Conservation (phyloP, 1,284 basidiomycete genomes). For the Cryptococcus deneoformans region DNA sequence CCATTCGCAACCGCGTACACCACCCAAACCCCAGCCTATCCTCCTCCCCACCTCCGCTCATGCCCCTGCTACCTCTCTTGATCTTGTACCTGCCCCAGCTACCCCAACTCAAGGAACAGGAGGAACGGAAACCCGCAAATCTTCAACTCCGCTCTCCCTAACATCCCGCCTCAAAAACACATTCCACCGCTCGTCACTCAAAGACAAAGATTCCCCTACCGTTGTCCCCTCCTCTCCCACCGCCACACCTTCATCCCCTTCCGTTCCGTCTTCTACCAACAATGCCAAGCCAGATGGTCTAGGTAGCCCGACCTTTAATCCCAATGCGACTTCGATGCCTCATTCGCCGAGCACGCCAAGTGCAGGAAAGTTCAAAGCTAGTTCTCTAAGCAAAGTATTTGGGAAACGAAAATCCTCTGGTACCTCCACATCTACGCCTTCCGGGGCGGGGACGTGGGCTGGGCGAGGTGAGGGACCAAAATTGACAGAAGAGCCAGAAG, state of each 20-base stretch:
- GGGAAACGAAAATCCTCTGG: constrained; percentile 7
- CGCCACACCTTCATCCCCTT: too few species aligned
- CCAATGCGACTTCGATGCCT: constrained; percentile 2
- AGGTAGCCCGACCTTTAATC: neutral
- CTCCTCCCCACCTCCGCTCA: neutral
- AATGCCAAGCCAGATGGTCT: neutral
- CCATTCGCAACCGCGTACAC: neutral
- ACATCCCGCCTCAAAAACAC: constrained; percentile 18
- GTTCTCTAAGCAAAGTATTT: constrained; percentile 19
- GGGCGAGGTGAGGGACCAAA: too few species aligned
- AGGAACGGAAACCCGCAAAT: constrained; percentile 15
- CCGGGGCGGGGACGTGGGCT: too few species aligned
- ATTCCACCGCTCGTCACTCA: constrained; percentile 8
- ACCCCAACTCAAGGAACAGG: constrained; percentile 11
- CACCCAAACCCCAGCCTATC: neutral
- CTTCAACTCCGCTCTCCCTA: constrained; percentile 17
- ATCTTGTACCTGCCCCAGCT: neutral
- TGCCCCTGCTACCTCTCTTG: neutral
- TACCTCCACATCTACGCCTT: too few species aligned
- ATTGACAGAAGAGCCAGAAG: too few species aligned
- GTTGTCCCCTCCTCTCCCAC: neutral
- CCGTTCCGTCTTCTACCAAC: neutral
- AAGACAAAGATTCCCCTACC: constrained; percentile 5
- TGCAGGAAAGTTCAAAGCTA: constrained; percentile 17
- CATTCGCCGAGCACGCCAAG: constrained; percentile 10